These are phyloP conservation scores for Sarocladium strictum DNA, from an alignment of 2,329 filamentous ascomycete species.

Conservation along the genomic window DNA sequence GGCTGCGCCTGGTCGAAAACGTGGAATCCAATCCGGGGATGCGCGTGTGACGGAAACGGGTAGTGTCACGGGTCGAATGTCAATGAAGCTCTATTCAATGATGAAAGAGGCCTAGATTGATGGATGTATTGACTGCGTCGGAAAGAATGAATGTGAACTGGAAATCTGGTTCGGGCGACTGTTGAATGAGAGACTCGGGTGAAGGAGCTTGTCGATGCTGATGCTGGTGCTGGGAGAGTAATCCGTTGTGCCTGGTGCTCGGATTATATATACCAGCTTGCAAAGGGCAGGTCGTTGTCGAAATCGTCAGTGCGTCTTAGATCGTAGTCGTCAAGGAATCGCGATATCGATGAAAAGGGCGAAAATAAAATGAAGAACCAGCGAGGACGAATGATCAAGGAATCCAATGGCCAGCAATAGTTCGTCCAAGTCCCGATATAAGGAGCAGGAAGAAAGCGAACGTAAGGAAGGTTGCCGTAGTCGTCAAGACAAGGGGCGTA, in stretches of 20 bases:
- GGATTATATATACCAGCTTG: constrained; percentile 1
- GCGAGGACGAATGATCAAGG: background rate
- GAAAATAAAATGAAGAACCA: background rate
- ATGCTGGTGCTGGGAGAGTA: background rate
- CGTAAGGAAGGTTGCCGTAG: background rate
- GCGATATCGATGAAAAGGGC: constrained; percentile 7
- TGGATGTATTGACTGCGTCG: no score
- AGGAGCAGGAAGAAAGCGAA: background rate
- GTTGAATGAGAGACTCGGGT: background rate
- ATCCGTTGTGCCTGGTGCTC: background rate
- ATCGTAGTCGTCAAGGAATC: constrained; percentile 8
- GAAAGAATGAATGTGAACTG: background rate
- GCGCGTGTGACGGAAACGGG: constrained; percentile 4
- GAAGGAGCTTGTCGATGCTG: background rate
- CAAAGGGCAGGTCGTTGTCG: background rate
- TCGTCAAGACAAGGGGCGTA: background rate
- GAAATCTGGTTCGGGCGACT: background rate
- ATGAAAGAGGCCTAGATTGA: background rate
- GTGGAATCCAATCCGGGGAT: constrained; percentile 1
- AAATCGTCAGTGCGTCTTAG: constrained; percentile 5
- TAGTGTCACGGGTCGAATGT: background rate
- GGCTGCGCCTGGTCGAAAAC: constrained; percentile 9
- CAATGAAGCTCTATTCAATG: background rate
- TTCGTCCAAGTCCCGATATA: background rate
- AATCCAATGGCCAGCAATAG: constrained; percentile 6